Conservation (phyloP, 2,329 filamentous ascomycete genomes). For the Alternaria ventricosa region DNA sequence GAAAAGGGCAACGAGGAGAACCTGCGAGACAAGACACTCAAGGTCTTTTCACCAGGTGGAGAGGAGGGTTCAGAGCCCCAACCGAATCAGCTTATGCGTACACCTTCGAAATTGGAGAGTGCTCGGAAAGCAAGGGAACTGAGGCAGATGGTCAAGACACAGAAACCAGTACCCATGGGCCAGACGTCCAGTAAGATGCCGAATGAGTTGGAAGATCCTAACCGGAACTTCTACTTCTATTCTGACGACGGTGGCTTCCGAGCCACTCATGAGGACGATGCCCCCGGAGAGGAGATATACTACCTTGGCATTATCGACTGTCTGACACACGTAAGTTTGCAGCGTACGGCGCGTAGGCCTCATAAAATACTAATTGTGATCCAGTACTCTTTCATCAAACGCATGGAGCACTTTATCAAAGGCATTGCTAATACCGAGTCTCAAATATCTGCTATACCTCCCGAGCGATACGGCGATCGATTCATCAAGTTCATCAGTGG, state of each 20-base stretch:
- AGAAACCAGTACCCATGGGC: constrained; percentile 92
- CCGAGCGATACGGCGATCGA: constrained; percentile 88
- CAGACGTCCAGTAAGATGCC: constrained; percentile 86
- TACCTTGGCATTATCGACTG: constrained; percentile 99
- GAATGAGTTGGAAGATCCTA: constrained; percentile 72
- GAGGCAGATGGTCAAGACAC: constrained; percentile 87
- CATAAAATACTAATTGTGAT: constrained; percentile 29
- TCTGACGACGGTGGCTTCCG: constrained; percentile 91
- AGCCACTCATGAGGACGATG: constrained; percentile 89
- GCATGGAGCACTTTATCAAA: constrained; percentile 96
- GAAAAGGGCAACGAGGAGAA: constrained; percentile 94
- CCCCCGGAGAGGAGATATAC: constrained; percentile 88
- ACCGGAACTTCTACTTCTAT: constrained; percentile 85
- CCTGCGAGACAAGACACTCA: constrained; percentile 83
- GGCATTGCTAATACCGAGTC: constrained; percentile 81
- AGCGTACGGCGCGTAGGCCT: not conserved
- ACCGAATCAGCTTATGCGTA: constrained; percentile 79
- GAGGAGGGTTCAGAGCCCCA: constrained; percentile 57
- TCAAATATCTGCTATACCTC: constrained; percentile 91
- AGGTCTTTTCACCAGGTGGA: constrained; percentile 91
- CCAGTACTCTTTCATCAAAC: constrained; percentile 92
- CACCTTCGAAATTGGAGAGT: constrained; percentile 91
- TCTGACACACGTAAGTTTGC: constrained; percentile 80
- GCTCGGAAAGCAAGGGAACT: constrained; percentile 89
- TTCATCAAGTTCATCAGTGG: constrained; percentile 92